Evolutionary conservation across 495 filamentous ascomycete species (phyloP).

Genomic region (Oleoguttula mirabilis): DNA sequence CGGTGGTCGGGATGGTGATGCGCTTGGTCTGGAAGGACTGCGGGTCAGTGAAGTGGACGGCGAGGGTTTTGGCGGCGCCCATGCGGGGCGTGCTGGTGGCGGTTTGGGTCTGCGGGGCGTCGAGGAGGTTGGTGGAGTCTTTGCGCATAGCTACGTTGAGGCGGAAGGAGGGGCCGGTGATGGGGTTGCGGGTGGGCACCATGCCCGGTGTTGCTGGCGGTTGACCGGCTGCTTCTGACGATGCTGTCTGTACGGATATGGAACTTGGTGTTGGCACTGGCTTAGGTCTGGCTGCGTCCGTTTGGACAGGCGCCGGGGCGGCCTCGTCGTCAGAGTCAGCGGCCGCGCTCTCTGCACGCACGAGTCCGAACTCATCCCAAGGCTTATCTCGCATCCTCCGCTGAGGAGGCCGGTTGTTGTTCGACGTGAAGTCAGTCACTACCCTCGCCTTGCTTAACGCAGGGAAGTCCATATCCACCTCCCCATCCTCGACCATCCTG

Average conservation of each 20-base stretch:
- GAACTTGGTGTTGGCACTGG: conserved; percentile 29
- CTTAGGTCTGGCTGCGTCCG: conserved; percentile 31
- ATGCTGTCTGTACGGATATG: neutral
- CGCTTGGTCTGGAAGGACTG: conserved; percentile 46
- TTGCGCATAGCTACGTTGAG: conserved; percentile 24
- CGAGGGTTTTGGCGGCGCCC: conserved; percentile 74
- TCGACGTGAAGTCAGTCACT: conserved; percentile 77
- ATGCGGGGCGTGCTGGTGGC: conserved; percentile 51
- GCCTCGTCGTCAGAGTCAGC: conserved; percentile 50
- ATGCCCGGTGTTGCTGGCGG: conserved; percentile 26
- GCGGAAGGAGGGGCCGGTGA: conserved; percentile 30
- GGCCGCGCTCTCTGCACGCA: conserved; percentile 59
- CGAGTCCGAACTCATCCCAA: conserved; percentile 88
- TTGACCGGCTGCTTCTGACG: conserved; percentile 6
- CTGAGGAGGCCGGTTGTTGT: conserved; percentile 65
- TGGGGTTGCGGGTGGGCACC: conserved; percentile 32
- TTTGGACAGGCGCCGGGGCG: conserved; percentile 32
- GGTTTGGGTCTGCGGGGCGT: conserved; percentile 27
- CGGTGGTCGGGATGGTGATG: conserved; percentile 70
- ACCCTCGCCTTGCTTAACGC: conserved; percentile 66
- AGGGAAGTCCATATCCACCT: conserved; percentile 93
- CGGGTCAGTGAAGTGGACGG: conserved; percentile 66
- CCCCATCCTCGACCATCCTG: conserved; percentile 89
- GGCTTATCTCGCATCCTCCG: conserved; percentile 65
- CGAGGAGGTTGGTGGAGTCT: conserved; percentile 34